Evolutionary conservation across 805 yeast genomes (phyloP).

Genomic region (Ogataea methylovora): DNA sequence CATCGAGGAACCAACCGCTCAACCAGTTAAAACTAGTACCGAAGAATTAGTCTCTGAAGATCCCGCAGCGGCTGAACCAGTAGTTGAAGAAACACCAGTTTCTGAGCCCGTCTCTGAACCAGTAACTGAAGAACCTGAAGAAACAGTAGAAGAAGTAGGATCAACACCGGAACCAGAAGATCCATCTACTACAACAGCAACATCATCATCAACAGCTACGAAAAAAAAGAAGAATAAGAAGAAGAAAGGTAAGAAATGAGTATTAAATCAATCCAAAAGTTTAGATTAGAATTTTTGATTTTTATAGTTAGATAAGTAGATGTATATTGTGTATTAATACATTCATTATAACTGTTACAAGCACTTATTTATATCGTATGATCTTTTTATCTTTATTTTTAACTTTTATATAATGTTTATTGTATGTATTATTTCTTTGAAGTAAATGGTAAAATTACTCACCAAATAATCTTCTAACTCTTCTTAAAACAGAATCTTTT

Average conservation of each 20-base stretch:
- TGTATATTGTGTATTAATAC: no score
- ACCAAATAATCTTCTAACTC: slow-evolving; percentile 92
- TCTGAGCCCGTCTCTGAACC: slow-evolving; percentile 1
- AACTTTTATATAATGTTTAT: no score
- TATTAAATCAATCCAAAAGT: neutral
- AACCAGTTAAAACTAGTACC: no score
- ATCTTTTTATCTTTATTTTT: no score
- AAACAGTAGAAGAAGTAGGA: slow-evolving; percentile 2
- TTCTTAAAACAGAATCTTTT: slow-evolving; percentile 89
- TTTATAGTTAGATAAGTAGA: no score
- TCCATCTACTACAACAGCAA: neutral
- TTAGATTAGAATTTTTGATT: no score
- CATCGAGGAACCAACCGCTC: slow-evolving; percentile 1
- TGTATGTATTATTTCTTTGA: no score
- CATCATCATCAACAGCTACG: slow-evolving; percentile 1
- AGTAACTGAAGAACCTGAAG: slow-evolving; percentile 3
- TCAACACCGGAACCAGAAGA: slow-evolving; percentile 8
- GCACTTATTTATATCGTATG: no score
- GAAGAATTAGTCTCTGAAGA: slow-evolving; percentile 1
- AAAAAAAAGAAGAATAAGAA: slow-evolving; percentile 28
- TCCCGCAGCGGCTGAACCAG: slow-evolving; percentile 1
- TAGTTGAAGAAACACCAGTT: slow-evolving; percentile 2
- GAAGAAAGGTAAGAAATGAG: slow-evolving; percentile 27
- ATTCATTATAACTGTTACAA: no score
- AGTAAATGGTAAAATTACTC: slow-evolving; percentile 60